phyloP scores from a whole-genome alignment of 108 stramenopile species.

The Discostella stelligeroides region DNA sequence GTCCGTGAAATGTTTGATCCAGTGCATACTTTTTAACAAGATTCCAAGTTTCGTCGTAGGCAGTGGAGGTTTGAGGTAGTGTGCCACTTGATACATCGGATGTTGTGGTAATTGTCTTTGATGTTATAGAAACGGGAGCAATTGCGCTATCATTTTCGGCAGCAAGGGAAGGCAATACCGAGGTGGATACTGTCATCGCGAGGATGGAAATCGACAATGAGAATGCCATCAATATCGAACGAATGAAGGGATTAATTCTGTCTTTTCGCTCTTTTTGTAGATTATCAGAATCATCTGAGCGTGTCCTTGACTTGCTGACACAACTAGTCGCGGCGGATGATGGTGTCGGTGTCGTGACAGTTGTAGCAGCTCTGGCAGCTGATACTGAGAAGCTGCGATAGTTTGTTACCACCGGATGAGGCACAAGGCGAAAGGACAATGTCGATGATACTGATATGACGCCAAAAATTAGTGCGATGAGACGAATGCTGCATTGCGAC shows the following conservation, averaged over 20 bases:
- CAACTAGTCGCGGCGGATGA: no score
- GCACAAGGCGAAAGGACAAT: background rate
- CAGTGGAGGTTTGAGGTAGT: constrained; percentile 15
- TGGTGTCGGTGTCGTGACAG: no score
- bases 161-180: constrained; percentile 13
- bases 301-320: no score
- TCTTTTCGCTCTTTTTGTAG: no score
- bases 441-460: background rate
- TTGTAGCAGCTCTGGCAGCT: no score
- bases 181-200: background rate
- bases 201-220: constrained; percentile 13
- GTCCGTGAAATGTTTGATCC: constrained; percentile 69
- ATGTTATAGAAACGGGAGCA: background rate
- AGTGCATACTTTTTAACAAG: constrained; percentile 79
- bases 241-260: background rate
- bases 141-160: constrained; percentile 3
- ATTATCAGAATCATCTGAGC: no score
- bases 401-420: no score
- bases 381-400: no score
- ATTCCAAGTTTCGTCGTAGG: constrained; percentile 78
- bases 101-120: no score
- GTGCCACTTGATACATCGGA: no score
- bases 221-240: constrained; percentile 16
- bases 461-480: no score
- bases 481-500: no score